Conservation (phyloP, 1,139 yeast species). For the Suhomyces yuchorum region DNA sequence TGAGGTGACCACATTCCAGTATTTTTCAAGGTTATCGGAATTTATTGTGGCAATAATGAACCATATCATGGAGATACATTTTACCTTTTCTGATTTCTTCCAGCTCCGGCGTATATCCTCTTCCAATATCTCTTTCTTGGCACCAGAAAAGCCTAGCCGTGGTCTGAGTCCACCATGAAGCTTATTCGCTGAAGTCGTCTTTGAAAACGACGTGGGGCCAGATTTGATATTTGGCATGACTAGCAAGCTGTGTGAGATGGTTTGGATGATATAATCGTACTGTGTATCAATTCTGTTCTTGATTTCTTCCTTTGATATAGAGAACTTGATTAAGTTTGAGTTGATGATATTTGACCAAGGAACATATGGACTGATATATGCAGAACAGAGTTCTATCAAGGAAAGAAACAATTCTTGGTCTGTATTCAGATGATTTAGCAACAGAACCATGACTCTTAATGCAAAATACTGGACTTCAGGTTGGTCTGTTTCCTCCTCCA, state of each 20-base stretch:
- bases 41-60: constrained; percentile 26
- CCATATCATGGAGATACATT: constrained; percentile 32
- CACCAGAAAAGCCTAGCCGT: constrained; percentile 29
- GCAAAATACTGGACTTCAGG: constrained; percentile 2
- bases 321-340: constrained; percentile 18
- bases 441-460: constrained; percentile 2
- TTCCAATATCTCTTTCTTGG: constrained; percentile 22
- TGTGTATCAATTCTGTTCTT: background rate
- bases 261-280: constrained; percentile 6
- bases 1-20: constrained; percentile 53
- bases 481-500: background rate
- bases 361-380: constrained; percentile 31
- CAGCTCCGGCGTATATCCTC: constrained; percentile 33
- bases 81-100: constrained; percentile 31
- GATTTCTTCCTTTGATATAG: constrained; percentile 9
- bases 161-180: constrained; percentile 30
- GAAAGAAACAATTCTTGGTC: background rate
- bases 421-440: background rate
- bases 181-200: background rate
- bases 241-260: constrained; percentile 9
- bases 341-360: constrained; percentile 32
- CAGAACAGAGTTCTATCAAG: constrained; percentile 17
- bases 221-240: constrained; percentile 4
- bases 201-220: constrained; percentile 1
- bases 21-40: constrained; percentile 18